Evolutionary conservation across 225 moss, liverwort and hornwort species (phyloP).

Genomic region (Rhytidiadelphus loreus): DNA sequence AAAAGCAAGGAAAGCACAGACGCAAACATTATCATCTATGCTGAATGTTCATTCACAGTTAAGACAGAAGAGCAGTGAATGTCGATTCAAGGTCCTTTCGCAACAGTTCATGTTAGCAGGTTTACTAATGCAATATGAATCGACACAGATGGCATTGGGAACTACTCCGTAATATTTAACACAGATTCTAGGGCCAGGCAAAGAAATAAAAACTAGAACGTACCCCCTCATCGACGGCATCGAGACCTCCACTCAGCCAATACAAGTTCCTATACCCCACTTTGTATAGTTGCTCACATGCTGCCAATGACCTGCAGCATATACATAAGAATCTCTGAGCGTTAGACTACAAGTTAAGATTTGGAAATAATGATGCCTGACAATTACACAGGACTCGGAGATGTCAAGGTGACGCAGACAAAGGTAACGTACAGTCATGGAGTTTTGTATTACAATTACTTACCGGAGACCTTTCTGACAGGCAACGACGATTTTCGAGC

Average conservation of each 20-base stretch:
- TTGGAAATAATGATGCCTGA: not conserved
- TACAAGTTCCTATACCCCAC: constrained; percentile 80
- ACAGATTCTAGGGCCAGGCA: not conserved
- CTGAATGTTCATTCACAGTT: not conserved
- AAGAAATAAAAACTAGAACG: not conserved
- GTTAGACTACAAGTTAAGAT: not conserved
- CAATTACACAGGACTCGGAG: not conserved
- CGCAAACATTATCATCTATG: not conserved
- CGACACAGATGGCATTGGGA: not conserved
- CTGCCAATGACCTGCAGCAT: constrained; percentile 65
- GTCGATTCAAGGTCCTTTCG: not conserved
- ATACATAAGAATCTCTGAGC: not conserved
- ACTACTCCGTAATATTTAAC: not conserved
- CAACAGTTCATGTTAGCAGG: not conserved
- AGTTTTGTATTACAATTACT: not conserved
- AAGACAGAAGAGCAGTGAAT: not conserved
- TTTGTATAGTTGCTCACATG: constrained; percentile 82
- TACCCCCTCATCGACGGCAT: constrained; percentile 64
- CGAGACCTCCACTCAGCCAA: constrained; percentile 83
- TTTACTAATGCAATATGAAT: not conserved
- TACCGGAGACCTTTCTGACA: constrained; percentile 77
- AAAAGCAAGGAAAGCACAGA: not conserved
- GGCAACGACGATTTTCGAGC: constrained; percentile 65
- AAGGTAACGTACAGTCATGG: not conserved
- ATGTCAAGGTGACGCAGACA: not conserved